A percentile compares a stretch with the other conserved stretches of the same genome.
Evolutionary conservation across 805 yeast genomes (phyloP).

Genomic region (Scheffersomyces lignosus): DNA sequence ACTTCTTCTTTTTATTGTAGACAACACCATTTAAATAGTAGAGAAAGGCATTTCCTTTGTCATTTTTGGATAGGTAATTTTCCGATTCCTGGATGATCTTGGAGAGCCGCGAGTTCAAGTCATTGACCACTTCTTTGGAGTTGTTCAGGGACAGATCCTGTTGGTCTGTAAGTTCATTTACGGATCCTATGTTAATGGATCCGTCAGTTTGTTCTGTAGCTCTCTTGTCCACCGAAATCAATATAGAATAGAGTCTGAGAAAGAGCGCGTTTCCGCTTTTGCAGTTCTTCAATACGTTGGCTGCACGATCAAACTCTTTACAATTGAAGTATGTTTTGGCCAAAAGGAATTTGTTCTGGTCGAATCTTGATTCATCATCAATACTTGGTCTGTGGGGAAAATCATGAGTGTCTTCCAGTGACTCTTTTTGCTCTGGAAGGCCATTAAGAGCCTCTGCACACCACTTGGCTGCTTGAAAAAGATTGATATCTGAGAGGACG

Average conservation of each 20-base stretch:
- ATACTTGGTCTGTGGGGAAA: too few species aligned
- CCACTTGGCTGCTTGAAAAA: slow-evolving; percentile 80
- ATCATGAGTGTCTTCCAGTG: too few species aligned
- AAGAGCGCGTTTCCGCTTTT: slow-evolving; percentile 55
- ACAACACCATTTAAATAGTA: slow-evolving; percentile 72
- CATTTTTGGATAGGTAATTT: slow-evolving; percentile 17
- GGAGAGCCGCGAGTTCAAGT: slow-evolving; percentile 30
- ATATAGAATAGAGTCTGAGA: slow-evolving; percentile 65
- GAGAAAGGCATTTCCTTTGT: slow-evolving; percentile 56
- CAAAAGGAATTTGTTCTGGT: slow-evolving; percentile 48
- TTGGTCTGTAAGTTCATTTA: slow-evolving; percentile 3
- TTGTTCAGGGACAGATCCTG: slow-evolving; percentile 1
- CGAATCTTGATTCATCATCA: slow-evolving; percentile 33
- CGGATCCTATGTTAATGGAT: slow-evolving; percentile 44
- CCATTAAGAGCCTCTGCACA: slow-evolving; percentile 77
- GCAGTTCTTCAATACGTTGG: slow-evolving; percentile 54
- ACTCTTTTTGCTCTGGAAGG: slow-evolving; percentile 25
- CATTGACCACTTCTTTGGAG: slow-evolving; percentile 12
- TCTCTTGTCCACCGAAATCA: slow-evolving; percentile 75
- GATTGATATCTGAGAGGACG: slow-evolving; percentile 54
- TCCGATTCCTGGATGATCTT: slow-evolving; percentile 44
- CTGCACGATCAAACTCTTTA: slow-evolving; percentile 82
- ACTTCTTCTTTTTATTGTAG: slow-evolving; percentile 60
- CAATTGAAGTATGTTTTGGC: slow-evolving; percentile 78
- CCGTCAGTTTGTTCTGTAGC: slow-evolving; percentile 73